Percentiles rank a stretch among this genome's conserved stretches.
These are phyloP conservation scores for Fonsecaea pedrosoi DNA, from an alignment of 2,329 filamentous ascomycete genomes.

Conservation along the genomic window DNA sequence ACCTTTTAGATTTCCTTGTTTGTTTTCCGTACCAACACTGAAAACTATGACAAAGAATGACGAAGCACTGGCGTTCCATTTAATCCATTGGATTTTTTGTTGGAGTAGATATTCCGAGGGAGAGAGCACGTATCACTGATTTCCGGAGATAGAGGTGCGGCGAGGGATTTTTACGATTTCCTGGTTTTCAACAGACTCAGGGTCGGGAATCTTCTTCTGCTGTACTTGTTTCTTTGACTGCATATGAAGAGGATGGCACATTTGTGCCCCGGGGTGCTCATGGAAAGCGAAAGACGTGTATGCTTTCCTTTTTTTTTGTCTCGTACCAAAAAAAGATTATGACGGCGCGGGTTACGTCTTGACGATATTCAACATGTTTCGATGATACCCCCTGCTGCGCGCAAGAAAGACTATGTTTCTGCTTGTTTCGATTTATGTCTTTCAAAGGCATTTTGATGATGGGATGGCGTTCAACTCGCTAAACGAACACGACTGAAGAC, in stretches of 20 bases:
- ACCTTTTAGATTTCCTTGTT: conserved; percentile 71
- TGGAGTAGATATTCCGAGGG: conserved; percentile 10
- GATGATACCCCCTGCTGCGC: conserved; percentile 36
- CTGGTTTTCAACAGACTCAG: conserved; percentile 37
- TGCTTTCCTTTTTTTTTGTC: conserved; percentile 16
- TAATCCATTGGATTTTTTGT: background rate
- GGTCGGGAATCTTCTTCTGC: conserved; percentile 6
- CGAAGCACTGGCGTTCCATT: conserved; percentile 12
- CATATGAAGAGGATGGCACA: conserved; percentile 2
- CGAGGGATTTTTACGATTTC: conserved; percentile 16
- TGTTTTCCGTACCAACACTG: conserved; percentile 8
- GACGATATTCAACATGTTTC: conserved; percentile 40
- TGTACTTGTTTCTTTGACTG: conserved; percentile 19
- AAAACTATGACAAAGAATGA: conserved; percentile 12
- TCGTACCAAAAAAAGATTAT: conserved; percentile 17
- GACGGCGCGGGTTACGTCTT: conserved; percentile 35
- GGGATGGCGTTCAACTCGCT: conserved; percentile 34
- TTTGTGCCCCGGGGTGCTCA: background rate
- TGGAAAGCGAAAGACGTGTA: conserved; percentile 21
- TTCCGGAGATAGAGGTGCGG: conserved; percentile 6
- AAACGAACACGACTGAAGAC: conserved; percentile 3
- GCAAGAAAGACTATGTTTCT: conserved; percentile 28
- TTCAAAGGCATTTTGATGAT: conserved; percentile 19
- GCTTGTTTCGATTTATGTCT: conserved; percentile 18
- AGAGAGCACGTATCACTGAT: conserved; percentile 12